phyloP scores from a whole-genome alignment of 768 basidiomycete species.

The Russula virescens region DNA sequence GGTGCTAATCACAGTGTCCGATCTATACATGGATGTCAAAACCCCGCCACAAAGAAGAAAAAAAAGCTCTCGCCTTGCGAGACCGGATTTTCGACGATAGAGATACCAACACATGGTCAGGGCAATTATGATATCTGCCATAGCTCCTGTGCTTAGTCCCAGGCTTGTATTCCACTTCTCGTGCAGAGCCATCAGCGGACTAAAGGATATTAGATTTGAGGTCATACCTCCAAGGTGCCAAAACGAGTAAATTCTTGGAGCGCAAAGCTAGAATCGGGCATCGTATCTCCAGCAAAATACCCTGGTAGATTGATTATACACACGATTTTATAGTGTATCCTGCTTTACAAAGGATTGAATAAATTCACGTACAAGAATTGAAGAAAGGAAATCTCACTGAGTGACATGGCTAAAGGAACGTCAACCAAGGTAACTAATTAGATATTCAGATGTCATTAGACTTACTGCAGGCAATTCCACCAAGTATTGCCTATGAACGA shows the following conservation, averaged over 20 bases:
- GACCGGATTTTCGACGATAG: constrained; percentile 41
- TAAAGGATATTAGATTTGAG: background rate
- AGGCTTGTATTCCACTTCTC: constrained; percentile 44
- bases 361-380: background rate
- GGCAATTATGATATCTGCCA: constrained; percentile 46
- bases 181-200: background rate
- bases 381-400: constrained; percentile 24
- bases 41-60: too few species aligned
- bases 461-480: constrained; percentile 42
- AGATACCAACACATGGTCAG: constrained; percentile 44
- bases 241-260: constrained; percentile 26
- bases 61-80: constrained; percentile 34
- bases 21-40: too few species aligned
- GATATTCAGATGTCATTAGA: background rate
- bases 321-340: constrained; percentile 46
- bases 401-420: constrained; percentile 19
- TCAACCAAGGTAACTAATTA: background rate
- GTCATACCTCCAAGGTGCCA: constrained; percentile 27
- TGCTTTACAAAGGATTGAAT: constrained; percentile 21
- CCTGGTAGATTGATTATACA: constrained; percentile 13
- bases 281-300: background rate
- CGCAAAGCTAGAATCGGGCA: constrained; percentile 20
- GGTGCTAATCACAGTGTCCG: too few species aligned
- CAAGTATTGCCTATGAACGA: constrained; percentile 29
- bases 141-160: constrained; percentile 42